Evolutionary conservation across 495 filamentous ascomycete genomes (phyloP).

Genomic region (Penicillium paxilli): DNA sequence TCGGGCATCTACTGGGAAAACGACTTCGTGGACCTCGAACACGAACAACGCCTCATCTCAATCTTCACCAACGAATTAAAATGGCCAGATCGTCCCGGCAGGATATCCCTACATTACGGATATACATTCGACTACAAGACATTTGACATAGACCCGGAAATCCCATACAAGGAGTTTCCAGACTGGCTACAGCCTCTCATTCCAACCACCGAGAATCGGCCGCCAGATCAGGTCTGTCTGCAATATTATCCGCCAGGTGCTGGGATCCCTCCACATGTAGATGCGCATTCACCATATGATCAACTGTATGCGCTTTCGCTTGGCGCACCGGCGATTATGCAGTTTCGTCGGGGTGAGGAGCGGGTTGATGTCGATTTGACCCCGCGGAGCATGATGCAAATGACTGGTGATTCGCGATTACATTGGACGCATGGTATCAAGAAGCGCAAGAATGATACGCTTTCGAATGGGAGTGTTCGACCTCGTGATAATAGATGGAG

Average conservation of each 20-base stretch:
- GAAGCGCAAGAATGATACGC: conserved; percentile 39
- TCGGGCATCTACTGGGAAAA: conserved; percentile 34
- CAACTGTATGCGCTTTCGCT: conserved; percentile 42
- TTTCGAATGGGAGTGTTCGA: conserved; percentile 33
- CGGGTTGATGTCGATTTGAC: conserved; percentile 34
- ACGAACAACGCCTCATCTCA: conserved; percentile 34
- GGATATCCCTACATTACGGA: conserved; percentile 42
- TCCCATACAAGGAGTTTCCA: conserved; percentile 41
- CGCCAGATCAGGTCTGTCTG: conserved; percentile 43
- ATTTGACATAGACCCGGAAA: conserved; percentile 38
- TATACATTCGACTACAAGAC: conserved; percentile 48
- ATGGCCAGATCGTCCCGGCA: conserved; percentile 39
- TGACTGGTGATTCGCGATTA: conserved; percentile 35
- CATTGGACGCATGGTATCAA: conserved; percentile 46
- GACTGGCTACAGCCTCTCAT: conserved; percentile 39
- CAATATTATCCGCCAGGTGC: conserved; percentile 43
- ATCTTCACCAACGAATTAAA: conserved; percentile 32
- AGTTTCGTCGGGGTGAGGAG: conserved; percentile 31
- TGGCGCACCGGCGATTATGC: conserved; percentile 38
- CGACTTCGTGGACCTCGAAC: conserved; percentile 32
- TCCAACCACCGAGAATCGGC: conserved; percentile 33
- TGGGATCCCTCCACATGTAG: conserved; percentile 44
- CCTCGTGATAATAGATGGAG: conserved; percentile 36
- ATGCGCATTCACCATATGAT: conserved; percentile 38
- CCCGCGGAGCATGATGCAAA: conserved; percentile 40